A percentile compares a stretch with the other conserved stretches of the same genome.
Evolutionary conservation across 2,329 filamentous ascomycete species (phyloP).

Genomic region (Elsinoe fawcettii): DNA sequence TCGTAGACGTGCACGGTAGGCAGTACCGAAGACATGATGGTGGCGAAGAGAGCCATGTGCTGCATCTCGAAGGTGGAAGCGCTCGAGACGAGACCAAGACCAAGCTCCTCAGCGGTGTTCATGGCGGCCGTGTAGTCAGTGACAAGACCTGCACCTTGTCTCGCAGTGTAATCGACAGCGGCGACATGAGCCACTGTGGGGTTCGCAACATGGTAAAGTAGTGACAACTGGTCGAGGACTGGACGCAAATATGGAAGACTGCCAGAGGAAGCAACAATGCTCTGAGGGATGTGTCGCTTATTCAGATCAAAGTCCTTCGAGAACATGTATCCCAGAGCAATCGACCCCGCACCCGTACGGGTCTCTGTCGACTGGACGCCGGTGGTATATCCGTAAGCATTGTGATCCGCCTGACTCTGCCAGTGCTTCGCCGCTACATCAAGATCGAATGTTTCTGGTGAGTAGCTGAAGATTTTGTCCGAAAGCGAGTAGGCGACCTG

Average conservation of each 20-base stretch:
- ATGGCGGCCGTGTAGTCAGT: constrained; percentile 80
- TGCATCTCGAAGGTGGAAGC: constrained; percentile 84
- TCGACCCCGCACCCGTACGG: constrained; percentile 76
- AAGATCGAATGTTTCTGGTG: constrained; percentile 84
- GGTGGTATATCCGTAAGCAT: constrained; percentile 75
- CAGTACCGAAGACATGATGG: constrained; percentile 65
- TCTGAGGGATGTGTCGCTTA: constrained; percentile 87
- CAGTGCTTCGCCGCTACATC: constrained; percentile 76
- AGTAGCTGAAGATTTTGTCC: constrained; percentile 96
- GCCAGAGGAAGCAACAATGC: constrained; percentile 77
- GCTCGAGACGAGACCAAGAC: constrained; percentile 76
- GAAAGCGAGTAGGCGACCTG: constrained; percentile 92
- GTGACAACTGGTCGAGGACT: constrained; percentile 82
- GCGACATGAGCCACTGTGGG: constrained; percentile 90
- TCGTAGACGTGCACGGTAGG: constrained; percentile 88
- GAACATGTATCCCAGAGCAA: constrained; percentile 95
- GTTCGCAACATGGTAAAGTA: constrained; percentile 85
- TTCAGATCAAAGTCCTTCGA: constrained; percentile 89
- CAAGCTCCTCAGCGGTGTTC: constrained; percentile 78
- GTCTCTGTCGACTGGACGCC: constrained; percentile 76
- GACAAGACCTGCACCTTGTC: constrained; percentile 60
- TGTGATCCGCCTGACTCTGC: constrained; percentile 61
- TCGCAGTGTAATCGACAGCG: constrained; percentile 71
- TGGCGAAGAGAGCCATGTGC: constrained; percentile 89
- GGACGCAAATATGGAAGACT: constrained; percentile 72